Base-by-base conservation (phyloP, 1,139 yeast genomes). In the Yarrowia galli region DNA sequence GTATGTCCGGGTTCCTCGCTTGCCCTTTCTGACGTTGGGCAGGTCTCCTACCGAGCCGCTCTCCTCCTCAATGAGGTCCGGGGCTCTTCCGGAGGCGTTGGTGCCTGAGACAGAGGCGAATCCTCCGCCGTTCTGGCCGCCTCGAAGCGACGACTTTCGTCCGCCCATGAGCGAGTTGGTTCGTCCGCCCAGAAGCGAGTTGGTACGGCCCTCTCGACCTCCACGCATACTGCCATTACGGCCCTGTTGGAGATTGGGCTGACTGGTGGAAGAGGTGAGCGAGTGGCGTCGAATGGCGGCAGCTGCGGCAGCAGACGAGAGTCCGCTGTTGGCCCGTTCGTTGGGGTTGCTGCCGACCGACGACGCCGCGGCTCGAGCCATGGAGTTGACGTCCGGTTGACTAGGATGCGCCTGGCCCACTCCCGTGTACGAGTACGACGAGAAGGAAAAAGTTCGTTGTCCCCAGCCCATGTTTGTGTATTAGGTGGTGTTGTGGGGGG, bases 391-490 rank as follows among this genome's bases (percentile, higher is more conserved):
- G 38, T 46, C 66, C 22, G 66, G 66, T 18, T 45, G 56, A 36
- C 38, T 23, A 0, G 66, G 66, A 46, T 46, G 66, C 1, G 54
- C 66, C 56, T 48, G 54, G 54, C 66, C 66, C 23, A 61, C 66
- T 12, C 66, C 66, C 35, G 66, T 61, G 66, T 61, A 61, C 38
- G 66, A 61, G 46, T 61, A 61, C 35, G 66, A 61, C 36, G 66
- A 61, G 66, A 61, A 61, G 46, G 66, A 61, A 36, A 61, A 61
- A 16, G 66, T 61, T 48, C 66, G 66, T 60, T 60, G 49, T 45
- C 66, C 66, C 66, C 66, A 61, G 46, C 66, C 66, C 66, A 61
- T 61, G 43, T 23, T 42, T 22, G 22, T 3, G 28, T 6, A n/a
- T 45, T 23, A 12, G 16, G 42, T 28, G 13, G 40, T 23, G 22